Base-by-base conservation (phyloP, 306 rosid genomes). In the Abrus precatorius region DNA sequence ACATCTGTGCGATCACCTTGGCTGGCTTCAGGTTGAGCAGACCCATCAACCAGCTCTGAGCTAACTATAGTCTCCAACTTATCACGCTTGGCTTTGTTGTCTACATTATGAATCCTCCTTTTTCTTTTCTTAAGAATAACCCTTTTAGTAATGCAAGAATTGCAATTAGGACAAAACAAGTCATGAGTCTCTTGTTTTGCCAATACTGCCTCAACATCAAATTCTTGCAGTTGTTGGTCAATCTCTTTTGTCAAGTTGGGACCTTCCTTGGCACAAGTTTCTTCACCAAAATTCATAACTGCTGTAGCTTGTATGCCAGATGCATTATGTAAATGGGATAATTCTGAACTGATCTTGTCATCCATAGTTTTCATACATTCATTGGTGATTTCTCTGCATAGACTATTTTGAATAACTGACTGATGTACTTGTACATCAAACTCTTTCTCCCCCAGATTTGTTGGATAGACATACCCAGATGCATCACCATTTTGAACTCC, bases 101-200 rank as follows among this genome's bases (percentile, higher is more conserved):
- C 82, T 69, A 43, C 7, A 11, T 20, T 60, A 3, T 11, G 77
- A 83, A 20, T 14, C 2, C 9, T 76, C 75, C 86, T 60, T 77
- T 85, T 88, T 76, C 91, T 85, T 80, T 83, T 88, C 64, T 41
- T 80, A n/a, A 87, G 83, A 82, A 85, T 88, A 44, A 88, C 87
- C 84, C 89, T 80, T 73, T 81, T 88, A 47, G 91, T 85, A 56
- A 88, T 85, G 81, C 89, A 83, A 47, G 91, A 80, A 36, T 83
- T 52, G 73, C 91, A 88, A 59, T 88, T 85, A 62, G 89, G 89
- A 83, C 89, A 85, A 75, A 53, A 85, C 87, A 88, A 83, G 34
- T 88, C 87, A 77, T 88, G 91, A 0, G 89, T 85, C 82, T 85
- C 91, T 80, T 88, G 91, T 65, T 85, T 88, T n/a, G 9, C 89